A percentile compares a stretch with the other conserved stretches of the same genome.
phyloP scores from a whole-genome alignment of 192 early-diverging fungal species.

The Gaertneriomyces sp. region DNA sequence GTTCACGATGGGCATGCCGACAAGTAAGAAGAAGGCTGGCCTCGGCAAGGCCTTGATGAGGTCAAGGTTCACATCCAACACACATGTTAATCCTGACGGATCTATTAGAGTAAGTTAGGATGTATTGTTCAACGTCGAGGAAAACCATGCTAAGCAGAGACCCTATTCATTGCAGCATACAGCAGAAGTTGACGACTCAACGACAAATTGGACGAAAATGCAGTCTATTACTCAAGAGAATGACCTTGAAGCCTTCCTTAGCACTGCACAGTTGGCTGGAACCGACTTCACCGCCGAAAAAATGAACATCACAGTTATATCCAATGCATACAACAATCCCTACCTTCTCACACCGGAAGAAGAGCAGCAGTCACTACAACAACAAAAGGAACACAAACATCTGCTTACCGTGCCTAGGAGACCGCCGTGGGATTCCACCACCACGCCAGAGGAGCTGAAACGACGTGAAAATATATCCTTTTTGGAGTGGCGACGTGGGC shows the following conservation, averaged over 20 bases:
- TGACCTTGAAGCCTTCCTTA: conserved; percentile 94
- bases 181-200: conserved; percentile 78
- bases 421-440: conserved; percentile 79
- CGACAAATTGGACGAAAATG: conserved; percentile 75
- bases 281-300: conserved; percentile 84
- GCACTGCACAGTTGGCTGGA: conserved; percentile 89
- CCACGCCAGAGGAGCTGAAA: conserved; percentile 78
- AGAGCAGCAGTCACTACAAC: conserved; percentile 70
- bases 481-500: conserved; percentile 85
- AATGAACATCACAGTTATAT: conserved; percentile 81
- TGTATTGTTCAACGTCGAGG: neutral
- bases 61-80: conserved; percentile 36
- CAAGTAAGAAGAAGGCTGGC: conserved; percentile 41
- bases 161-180: conserved; percentile 57
- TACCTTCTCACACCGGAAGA: conserved; percentile 77
- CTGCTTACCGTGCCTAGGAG: conserved; percentile 80
- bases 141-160: conserved; percentile 1
- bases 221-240: conserved; percentile 96
- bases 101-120: conserved; percentile 34
- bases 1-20: conserved; percentile 20
- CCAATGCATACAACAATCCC: conserved; percentile 67
- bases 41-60: conserved; percentile 50
- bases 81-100: conserved; percentile 50
- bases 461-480: conserved; percentile 79
- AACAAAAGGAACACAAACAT: conserved; percentile 72